Conservation (phyloP, 2,329 filamentous ascomycete genomes). For the Colletotrichum zoysiae region DNA sequence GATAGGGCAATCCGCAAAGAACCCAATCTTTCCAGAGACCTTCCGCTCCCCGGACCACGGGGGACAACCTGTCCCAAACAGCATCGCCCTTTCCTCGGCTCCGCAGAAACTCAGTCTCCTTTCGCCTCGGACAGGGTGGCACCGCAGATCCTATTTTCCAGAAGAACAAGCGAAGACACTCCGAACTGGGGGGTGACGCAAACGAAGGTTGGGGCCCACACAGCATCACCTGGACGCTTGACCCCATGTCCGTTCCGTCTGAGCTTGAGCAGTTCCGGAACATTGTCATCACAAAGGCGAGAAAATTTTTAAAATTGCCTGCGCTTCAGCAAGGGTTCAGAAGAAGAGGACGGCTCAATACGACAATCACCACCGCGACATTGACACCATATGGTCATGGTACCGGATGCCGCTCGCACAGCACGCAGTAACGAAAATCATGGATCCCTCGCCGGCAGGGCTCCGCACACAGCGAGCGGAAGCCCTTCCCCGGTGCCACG, state of each 20-base stretch:
- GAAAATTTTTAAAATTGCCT: conserved; percentile 39
- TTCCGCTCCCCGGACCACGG: conserved; percentile 28
- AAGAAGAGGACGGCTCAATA: conserved; percentile 2
- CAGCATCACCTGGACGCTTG: conserved; percentile 6
- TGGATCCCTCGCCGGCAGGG: conserved; percentile 2
- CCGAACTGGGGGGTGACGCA: conserved; percentile 36
- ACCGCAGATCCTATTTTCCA: conserved; percentile 42
- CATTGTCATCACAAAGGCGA: conserved; percentile 36
- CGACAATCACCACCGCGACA: conserved; percentile 9
- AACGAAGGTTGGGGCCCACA: conserved; percentile 25
- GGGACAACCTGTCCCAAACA: conserved; percentile 39
- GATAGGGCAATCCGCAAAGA: conserved; percentile 23
- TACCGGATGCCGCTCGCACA: background rate
- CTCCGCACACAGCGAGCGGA: conserved; percentile 29
- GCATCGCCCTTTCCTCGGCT: conserved; percentile 23
- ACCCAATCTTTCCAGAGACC: conserved; percentile 9
- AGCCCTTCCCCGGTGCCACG: conserved; percentile 42
- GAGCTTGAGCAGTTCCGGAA: conserved; percentile 34
- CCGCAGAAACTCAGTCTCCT: conserved; percentile 28
- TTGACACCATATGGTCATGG: conserved; percentile 4
- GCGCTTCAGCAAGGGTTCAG: conserved; percentile 13
- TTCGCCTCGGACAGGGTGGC: conserved; percentile 35
- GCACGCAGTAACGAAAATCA: background rate
- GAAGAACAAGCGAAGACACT: conserved; percentile 40
- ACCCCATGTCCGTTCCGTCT: conserved; percentile 3